Base-by-base conservation (phyloP, 192 early-diverging fungal species). In the Gorgonomyces haynaldii region DNA sequence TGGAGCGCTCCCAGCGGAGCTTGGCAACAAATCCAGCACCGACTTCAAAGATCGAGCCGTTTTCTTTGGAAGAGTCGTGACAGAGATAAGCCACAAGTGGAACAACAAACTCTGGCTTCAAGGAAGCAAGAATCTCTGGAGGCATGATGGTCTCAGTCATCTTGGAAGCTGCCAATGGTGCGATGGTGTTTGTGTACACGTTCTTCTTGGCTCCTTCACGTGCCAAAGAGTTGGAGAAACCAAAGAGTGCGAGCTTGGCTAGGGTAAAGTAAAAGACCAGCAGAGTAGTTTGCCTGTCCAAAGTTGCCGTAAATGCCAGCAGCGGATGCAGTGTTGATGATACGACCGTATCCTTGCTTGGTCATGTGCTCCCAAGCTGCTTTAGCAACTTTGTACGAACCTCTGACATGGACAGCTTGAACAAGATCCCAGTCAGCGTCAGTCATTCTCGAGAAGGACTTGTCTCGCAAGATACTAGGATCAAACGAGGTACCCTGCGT, bases 301-400 rank as follows among this genome's bases (percentile, higher is more conserved):
- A 95, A 97, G 78, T 97, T 99, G 46, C 96, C 96, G 62, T 99
- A 99, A 45, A 99, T 83, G 48, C 96, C 96, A 37, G 96, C 91
- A 37, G 92, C 92, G 37, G 92, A 96, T 10, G 94, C 83, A 52
- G 85, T 88, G 75, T 86, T 91, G 58, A 93, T 82, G 48, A 92
- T 74, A 32, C 89, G 77, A 35, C 95, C 95, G 47, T 69, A 98
- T 57, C 92, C 91, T 57, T 96, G 93, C 73, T 94, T 88, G 46
- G 81, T 79, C 78, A 98, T 88, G 54, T 87, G 69, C 25, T 82
- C 80, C 95, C 95, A 98, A 1, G 95, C 95, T 38, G 95, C 96
- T 71, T 88, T 89, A 44, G 91, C 81, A 53, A 95, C 86, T 66
- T 87, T 84, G 80, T 95, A 99, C 5, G 89, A 79, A 25, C 96